Conservation (phyloP, 257 asterid genomes). For the Linaria vulgaris region DNA sequence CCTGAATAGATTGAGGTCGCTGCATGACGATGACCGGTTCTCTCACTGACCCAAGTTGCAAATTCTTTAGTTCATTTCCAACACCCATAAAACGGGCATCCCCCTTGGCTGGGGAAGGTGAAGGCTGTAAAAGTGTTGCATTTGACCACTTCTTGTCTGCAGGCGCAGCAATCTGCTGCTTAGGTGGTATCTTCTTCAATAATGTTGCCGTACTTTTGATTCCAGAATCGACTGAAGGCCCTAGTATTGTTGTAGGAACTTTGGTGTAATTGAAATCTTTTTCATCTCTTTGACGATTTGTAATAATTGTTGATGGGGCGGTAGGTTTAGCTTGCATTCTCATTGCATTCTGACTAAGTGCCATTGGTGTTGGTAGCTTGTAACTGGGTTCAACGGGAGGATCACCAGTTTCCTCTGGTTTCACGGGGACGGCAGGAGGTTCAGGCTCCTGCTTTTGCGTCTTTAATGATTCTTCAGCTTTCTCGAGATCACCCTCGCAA, state of each 20-base stretch:
- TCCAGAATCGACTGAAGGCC: constrained; percentile 56
- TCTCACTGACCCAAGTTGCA: constrained; percentile 56
- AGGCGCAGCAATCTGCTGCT: constrained; percentile 47
- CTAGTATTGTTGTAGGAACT: constrained; percentile 38
- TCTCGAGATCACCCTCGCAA: constrained; percentile 67
- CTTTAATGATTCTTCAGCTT: constrained; percentile 60
- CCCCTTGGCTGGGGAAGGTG: constrained; percentile 37
- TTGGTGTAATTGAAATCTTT: constrained; percentile 69
- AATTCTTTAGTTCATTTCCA: constrained; percentile 51
- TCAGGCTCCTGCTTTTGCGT: constrained; percentile 66
- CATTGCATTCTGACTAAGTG: constrained; percentile 38
- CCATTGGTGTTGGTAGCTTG: constrained; percentile 33
- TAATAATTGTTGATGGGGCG: constrained; percentile 35
- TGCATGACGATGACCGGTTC: constrained; percentile 63
- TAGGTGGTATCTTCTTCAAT: constrained; percentile 57
- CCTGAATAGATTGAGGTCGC: constrained; percentile 43
- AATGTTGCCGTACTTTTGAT: constrained; percentile 45
- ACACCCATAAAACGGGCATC: constrained; percentile 41
- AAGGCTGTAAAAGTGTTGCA: constrained; percentile 44
- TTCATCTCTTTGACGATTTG: constrained; percentile 63
- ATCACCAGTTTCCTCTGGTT: constrained; percentile 52
- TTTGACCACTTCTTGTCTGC: constrained; percentile 64
- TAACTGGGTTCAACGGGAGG: constrained; percentile 35
- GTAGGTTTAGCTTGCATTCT: constrained; percentile 41
- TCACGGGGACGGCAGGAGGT: constrained; percentile 39